Evolutionary conservation across 139 green algal genomes (phyloP), one percentile per base, ranked within the genome.

Genomic region (Limnomonas spitsbergensis): DNA sequence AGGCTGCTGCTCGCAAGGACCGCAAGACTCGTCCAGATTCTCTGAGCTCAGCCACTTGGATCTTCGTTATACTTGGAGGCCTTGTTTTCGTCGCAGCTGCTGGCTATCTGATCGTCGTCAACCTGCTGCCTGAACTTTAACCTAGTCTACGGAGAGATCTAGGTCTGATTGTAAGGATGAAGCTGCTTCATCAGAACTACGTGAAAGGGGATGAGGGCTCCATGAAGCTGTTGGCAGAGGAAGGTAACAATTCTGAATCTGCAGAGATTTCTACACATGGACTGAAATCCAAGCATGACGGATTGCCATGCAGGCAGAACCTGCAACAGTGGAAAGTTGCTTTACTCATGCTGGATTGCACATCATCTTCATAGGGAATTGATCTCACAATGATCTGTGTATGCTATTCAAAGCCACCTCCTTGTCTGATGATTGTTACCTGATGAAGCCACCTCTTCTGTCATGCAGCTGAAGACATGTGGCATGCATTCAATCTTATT

Each of bases 401-500:
- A 72, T 24, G 27, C 7, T 72, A 37, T 37, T 34, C 61, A 72
- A 37, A 34, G 20, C 14, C 47, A 20, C 61, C 4, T 70, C 20
- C 24, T 37, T 27, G 26, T 34, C 20, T 31, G n/a, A 29, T 70
- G 61, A 31, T 70, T 14, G 61, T 6, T 37, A 31, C 32, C 4
- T 34, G 14, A 9, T 14, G 24, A 34, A 42, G 24, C 7, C 34
- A 34, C 34, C 69, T 9, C 9, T 29, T 75, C 42, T 9, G 4
- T 72, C n/a, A 29, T 76, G 71, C 85, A 93, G 90, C 82, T 3
- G 95, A 98, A 85, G 95, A 98, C 82, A 86, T 98, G 82, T 98
- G 95, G 95, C 93, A 98, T 70, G 78, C 85, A 7, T 98, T 93
- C 80, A 98, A 98, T 77, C 75, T 98, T 20, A 80, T 95, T 1